Percentiles rank a stretch among this genome's conserved stretches.
Evolutionary conservation across 1,284 basidiomycete species (phyloP).

Genomic region (Trametes hirsuta): DNA sequence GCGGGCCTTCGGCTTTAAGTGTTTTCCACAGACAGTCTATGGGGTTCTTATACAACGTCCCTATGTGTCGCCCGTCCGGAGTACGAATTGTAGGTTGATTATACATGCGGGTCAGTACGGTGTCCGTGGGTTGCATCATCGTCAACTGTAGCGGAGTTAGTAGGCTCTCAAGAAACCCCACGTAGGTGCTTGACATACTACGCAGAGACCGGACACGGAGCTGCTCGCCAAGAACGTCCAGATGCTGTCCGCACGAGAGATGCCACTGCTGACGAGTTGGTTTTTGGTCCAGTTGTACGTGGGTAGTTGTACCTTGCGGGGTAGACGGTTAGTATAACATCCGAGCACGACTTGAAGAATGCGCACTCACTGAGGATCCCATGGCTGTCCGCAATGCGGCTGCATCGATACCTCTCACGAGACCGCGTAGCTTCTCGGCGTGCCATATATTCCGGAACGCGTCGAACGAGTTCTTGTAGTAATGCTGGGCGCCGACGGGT

Average conservation of each 20-base stretch:
- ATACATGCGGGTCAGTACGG: conserved; percentile 93
- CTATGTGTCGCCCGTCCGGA: conserved; percentile 76
- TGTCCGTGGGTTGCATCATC: conserved; percentile 89
- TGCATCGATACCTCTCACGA: conserved; percentile 91
- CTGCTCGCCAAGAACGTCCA: conserved; percentile 91
- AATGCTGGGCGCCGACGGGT: conserved; percentile 93
- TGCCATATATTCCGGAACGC: conserved; percentile 82
- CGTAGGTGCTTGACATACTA: conserved; percentile 55
- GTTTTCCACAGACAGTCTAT: conserved; percentile 98
- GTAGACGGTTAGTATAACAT: not conserved
- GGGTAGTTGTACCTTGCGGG: conserved; percentile 85
- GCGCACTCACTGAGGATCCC: conserved; percentile 75
- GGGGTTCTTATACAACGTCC: conserved; percentile 87
- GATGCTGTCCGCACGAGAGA: conserved; percentile 73
- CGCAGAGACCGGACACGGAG: conserved; percentile 88
- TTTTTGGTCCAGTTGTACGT: conserved; percentile 94
- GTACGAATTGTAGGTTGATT: conserved; percentile 85
- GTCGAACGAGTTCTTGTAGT: conserved; percentile 85
- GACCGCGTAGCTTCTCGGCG: conserved; percentile 78
- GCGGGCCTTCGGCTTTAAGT: conserved; percentile 85
- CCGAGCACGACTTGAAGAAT: not conserved
- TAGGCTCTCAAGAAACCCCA: not conserved
- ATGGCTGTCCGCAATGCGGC: conserved; percentile 93
- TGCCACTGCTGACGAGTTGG: conserved; percentile 66
- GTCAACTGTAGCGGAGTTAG: conserved; percentile 55